Evolutionary conservation across 805 yeast genomes (phyloP).

Genomic region (Candida sphagnicola): DNA sequence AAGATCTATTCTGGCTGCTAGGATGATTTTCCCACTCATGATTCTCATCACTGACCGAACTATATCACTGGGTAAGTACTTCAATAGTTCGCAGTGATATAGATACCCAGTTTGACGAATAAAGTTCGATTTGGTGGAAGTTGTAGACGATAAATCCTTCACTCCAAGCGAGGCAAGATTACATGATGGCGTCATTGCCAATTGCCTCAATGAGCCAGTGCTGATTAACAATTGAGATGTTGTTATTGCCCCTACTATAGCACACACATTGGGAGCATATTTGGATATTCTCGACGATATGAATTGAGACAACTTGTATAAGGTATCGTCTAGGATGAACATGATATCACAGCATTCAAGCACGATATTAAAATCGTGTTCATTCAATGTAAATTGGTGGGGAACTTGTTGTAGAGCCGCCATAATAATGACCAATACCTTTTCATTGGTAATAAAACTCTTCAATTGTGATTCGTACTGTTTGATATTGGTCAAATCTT

Average conservation of each 20-base stretch:
- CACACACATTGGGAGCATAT: constrained; percentile 78
- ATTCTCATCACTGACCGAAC: constrained; percentile 73
- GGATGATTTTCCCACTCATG: constrained; percentile 69
- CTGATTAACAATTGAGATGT: constrained; percentile 70
- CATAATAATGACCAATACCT: constrained; percentile 69
- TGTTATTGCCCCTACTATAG: constrained; percentile 65
- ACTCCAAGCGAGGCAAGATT: constrained; percentile 78
- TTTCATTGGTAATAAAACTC: constrained; percentile 54
- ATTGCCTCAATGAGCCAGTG: constrained; percentile 62
- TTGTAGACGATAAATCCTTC: constrained; percentile 30
- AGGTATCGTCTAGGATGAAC: constrained; percentile 40
- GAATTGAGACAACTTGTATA: constrained; percentile 43
- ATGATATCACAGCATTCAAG: constrained; percentile 45
- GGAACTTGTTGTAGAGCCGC: constrained; percentile 54
- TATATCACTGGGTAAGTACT: constrained; percentile 52
- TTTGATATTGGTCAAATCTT: constrained; percentile 31
- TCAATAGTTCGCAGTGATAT: constrained; percentile 57
- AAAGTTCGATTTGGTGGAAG: constrained; percentile 29
- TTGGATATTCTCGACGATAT: constrained; percentile 52
- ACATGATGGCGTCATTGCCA: constrained; percentile 75
- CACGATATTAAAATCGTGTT: constrained; percentile 34
- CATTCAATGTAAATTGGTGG: constrained; percentile 18
- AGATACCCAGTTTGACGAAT: constrained; percentile 67
- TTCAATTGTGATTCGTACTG: constrained; percentile 33
- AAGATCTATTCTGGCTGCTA: constrained; percentile 82